These are phyloP conservation scores for Chytridiales sp. DNA, from an alignment of 371 early-diverging fungal species.

Conservation along the genomic window DNA sequence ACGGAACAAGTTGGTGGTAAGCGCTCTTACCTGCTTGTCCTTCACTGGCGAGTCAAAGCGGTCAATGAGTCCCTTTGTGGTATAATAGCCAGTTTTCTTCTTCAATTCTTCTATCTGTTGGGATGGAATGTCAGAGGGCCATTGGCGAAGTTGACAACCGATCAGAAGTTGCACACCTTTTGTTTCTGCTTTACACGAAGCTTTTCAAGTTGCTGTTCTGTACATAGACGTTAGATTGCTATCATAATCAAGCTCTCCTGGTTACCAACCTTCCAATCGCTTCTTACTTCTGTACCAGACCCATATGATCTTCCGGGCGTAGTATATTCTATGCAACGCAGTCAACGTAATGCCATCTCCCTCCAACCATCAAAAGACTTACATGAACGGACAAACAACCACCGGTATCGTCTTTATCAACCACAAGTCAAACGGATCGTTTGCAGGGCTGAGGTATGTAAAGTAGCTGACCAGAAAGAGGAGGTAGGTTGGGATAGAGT, in stretches of 20 bases:
- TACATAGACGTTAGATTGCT: neutral
- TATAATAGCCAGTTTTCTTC: slow-evolving; percentile 81
- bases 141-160: neutral
- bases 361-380: slow-evolving; percentile 19
- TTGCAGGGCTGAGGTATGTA: slow-evolving; percentile 48
- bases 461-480: slow-evolving; percentile 60
- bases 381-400: slow-evolving; percentile 57
- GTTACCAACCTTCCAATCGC: slow-evolving; percentile 12
- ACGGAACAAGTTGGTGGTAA: too few relatives aligned
- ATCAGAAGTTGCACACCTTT: slow-evolving; percentile 38
- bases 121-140: neutral
- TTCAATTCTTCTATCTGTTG: slow-evolving; percentile 79
- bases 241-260: neutral
- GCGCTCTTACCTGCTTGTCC: slow-evolving; percentile 3
- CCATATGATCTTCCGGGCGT: slow-evolving; percentile 10
- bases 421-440: slow-evolving; percentile 49
- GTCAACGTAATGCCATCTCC: neutral
- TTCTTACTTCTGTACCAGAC: slow-evolving; percentile 30
- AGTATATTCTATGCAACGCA: slow-evolving; percentile 14
- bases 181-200: slow-evolving; percentile 61
- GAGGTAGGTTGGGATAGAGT: slow-evolving; percentile 66
- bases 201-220: slow-evolving; percentile 48
- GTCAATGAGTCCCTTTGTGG: slow-evolving; percentile 87
- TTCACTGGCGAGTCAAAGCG: slow-evolving; percentile 67
- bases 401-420: slow-evolving; percentile 53